Base-by-base conservation (phyloP, 768 basidiomycete species). In the Pleurotus tuber-regium region DNA sequence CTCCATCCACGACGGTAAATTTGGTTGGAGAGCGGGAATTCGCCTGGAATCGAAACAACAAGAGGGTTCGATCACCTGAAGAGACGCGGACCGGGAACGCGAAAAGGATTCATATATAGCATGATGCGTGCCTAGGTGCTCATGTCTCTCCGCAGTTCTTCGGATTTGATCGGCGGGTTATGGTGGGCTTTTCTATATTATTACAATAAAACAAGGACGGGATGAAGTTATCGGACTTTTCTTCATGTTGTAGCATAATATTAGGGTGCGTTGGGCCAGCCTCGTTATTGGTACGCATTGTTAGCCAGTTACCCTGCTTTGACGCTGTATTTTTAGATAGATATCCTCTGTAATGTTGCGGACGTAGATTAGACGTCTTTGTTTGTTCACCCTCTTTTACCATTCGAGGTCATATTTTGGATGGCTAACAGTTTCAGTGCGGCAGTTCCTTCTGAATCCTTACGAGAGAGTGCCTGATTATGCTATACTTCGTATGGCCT, bases 1-100 rank as follows among this genome's bases (percentile, higher is more conserved):
- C 68, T 50, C 59, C 60, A 38, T 51, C 60, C 26, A 62, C 26
- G 51, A 18, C 55, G 50, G 14, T 41, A 11, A 50, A 21, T 12
- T n/a, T n/a, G 14, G 29, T 30, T 11, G 54, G 50, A 12, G 51
- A 50, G n/a, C 26, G 40, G 10, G 59, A 59, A n/a, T 54, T 33
- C 18, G 47, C 44, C 2, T 64, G 60, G 63, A 59, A 52, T 43
- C 51, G 50, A 36, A 61, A 54, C n/a, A 48, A 48, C 36, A 67
- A 67, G 51, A 55, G 66, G 9, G 50, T 50, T 31, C 62, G 64
- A 8, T 56, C 63, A 26, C 58, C 59, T 2, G 63, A 57, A 3
- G 59, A 53, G 39, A 40, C 41, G 14, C 61, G 61, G 25, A 24
- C 55, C 24, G 54, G 56, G 25, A 51, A 58, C 2, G 55, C 57